Base-by-base conservation (phyloP, 2,329 filamentous ascomycete species). In the Ascosphaera aggregata region DNA sequence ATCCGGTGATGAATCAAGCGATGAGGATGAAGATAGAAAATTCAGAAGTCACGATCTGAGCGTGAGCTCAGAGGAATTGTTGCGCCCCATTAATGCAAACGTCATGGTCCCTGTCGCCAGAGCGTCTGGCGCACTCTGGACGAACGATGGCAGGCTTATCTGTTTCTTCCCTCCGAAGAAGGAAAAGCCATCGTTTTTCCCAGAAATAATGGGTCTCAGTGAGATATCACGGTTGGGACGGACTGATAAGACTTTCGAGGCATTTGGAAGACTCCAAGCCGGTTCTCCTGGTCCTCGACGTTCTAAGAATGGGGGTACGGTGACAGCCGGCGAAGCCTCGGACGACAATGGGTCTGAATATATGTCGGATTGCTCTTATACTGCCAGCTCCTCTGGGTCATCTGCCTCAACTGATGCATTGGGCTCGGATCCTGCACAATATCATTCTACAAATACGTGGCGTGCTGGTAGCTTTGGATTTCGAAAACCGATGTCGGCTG, bases 1-100 rank as follows among this genome's bases (percentile, higher is more conserved):
- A 36, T 61, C 56, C 20, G 78, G 80, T 41, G 81, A 89, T 45
- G 86, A 80, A 46, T 94, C 82, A 2, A 91, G 80, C 48, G 77
- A 82, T 44, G 77, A 81, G 43, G 80, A 85, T 45, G 80, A 85
- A 41, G 57, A 60, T 42, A 52, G 62, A 40, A 55, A 57, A 13
- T 44, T 58, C 49, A 53, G 59, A 40, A 57, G 53, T 17, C 57
- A 62, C 40, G 58, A 60, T 32, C 46, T 65, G 39, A 60, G 60
- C 18, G 55, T 60, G 51, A 62, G 64, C 43, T 63, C 55, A 19
- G 61, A 66, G 41, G 66, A 66, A 41, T 54, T 65, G 16, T 60
- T 71, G 44, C 61, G 63, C 36, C 60, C 62, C 8, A 58, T 66
- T 18, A 69, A 69, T 65, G 54, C 71, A 58, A 73, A 73, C 51